Evolutionary conservation across 2,329 filamentous ascomycete genomes (phyloP), one percentile per base, ranked within the genome.

Genomic region (Aspergillus sp.): DNA sequence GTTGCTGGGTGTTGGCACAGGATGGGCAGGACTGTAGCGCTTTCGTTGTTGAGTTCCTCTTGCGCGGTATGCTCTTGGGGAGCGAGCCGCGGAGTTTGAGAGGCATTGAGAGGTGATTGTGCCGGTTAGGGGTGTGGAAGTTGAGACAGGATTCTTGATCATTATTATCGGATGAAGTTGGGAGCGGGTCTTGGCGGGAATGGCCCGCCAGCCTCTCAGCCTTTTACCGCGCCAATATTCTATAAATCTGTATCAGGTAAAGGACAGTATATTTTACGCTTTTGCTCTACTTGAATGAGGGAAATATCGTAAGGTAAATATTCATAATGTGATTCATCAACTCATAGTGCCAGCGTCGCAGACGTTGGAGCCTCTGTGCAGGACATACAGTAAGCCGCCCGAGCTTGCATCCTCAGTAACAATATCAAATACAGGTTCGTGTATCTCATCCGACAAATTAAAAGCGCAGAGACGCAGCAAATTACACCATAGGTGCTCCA

Each of bases 11-110:
- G 34, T 64, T 72, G 34, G 74, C 68, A 65, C 76, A 79, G 13
- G 76, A 77, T 2, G 74, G 75, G 57, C 76, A 79, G 62, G 72
- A 71, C 57, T 75, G 74, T 30, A 71, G 61, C 44, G 64, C 56
- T 27, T 27, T 54, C 4, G 41, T 22, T 4, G 59, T 58, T 24
- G 49, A 61, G 40, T 67, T 67, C 53, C 67, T 53, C n/a, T 68
- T 56, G 52, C 66, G 68, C 58, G 64, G 62, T 48, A 76, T 64
- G 69, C 70, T 72, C 68, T 66, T 70, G 44, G 68, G 41, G 53
- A 77, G 68, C 61, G 71, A 64, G 57, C 68, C 66, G 65, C 72
- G 70, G 54, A 75, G 60, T 69, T 71, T 75, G 52, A 71, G 65
- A 59, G 75, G 73, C 75, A 77, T 77, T 73, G 66, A 58, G 37